These are phyloP conservation scores for Pythium coloratum DNA, from an alignment of 352 stramenopile species.

Conservation along the genomic window DNA sequence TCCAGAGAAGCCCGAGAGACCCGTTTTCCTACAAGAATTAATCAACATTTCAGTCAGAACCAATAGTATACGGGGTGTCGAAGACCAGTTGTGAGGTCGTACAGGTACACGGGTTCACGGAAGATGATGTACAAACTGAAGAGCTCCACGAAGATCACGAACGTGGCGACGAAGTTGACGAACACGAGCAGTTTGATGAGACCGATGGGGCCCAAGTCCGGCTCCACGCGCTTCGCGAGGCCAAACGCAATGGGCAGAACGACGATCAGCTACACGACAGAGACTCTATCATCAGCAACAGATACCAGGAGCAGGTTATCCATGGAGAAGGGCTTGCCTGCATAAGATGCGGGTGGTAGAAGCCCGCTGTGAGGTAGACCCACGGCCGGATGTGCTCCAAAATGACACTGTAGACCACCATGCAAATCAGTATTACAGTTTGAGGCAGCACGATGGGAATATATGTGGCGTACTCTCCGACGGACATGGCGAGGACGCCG, in stretches of 20 bases:
- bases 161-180: slow-evolving; percentile 63
- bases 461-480: slow-evolving; percentile 61
- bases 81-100: slow-evolving; percentile 12
- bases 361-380: slow-evolving; percentile 83
- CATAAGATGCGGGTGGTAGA: slow-evolving; percentile 80
- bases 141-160: slow-evolving; percentile 78
- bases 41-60: not conserved
- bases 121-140: slow-evolving; percentile 86
- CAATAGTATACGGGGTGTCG: not conserved
- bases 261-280: slow-evolving; percentile 47
- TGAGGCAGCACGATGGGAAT: not conserved
- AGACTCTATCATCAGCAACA: not conserved
- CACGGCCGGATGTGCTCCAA: slow-evolving; percentile 83
- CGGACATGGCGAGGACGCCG: slow-evolving; percentile 75
- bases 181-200: slow-evolving; percentile 74
- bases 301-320: not conserved
- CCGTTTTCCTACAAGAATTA: slow-evolving; percentile 44
- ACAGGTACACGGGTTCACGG: slow-evolving; percentile 78
- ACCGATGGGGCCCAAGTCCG: slow-evolving; percentile 59
- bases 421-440: not conserved
- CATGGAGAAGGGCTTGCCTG: slow-evolving; percentile 38
- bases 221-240: slow-evolving; percentile 78
- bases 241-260: slow-evolving; percentile 66
- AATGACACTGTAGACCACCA: slow-evolving; percentile 54
- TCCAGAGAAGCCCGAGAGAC: slow-evolving; percentile 74